A percentile compares a stretch with the other conserved stretches of the same genome.
Evolutionary conservation across 2,329 filamentous ascomycete species (phyloP).

Genomic region (Colletotrichum spinosum): DNA sequence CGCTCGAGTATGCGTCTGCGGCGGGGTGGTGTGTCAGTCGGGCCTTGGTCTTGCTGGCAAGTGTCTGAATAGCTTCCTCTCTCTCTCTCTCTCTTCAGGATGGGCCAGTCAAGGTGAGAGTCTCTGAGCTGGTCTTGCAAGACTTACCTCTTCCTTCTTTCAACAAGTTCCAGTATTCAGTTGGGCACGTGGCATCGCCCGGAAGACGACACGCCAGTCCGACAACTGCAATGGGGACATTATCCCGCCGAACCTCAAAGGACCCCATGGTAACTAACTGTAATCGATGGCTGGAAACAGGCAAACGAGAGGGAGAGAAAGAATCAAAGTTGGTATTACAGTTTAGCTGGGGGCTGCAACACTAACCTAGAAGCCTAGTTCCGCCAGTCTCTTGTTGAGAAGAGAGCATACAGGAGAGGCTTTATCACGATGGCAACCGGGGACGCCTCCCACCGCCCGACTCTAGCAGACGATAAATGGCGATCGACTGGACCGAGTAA

Average conservation of each 20-base stretch:
- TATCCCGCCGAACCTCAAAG: slow-evolving; percentile 33
- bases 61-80: too few relatives aligned
- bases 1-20: slow-evolving; percentile 9
- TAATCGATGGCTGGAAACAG: too few relatives aligned
- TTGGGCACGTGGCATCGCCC: slow-evolving; percentile 47
- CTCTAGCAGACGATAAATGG: neutral
- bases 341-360: too few relatives aligned
- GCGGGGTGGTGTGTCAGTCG: too few relatives aligned
- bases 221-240: slow-evolving; percentile 55
- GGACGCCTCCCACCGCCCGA: neutral
- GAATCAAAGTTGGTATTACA: neutral
- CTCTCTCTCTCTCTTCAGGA: too few relatives aligned
- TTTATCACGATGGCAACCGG: slow-evolving; percentile 7
- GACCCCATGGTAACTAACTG: slow-evolving; percentile 3
- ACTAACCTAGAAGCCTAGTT: too few relatives aligned
- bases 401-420: too few relatives aligned
- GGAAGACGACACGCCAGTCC: slow-evolving; percentile 57
- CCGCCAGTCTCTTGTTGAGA: too few relatives aligned
- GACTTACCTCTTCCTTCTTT: slow-evolving; percentile 38
- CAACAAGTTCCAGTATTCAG: slow-evolving; percentile 53
- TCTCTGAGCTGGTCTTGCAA: neutral
- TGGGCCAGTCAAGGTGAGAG: neutral
- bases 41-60: too few relatives aligned
- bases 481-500: neutral
- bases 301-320: too few relatives aligned